Evolutionary conservation across 306 rosid species (phyloP), one percentile per base, ranked within the genome.

Genomic region (Inga oerstediana): DNA sequence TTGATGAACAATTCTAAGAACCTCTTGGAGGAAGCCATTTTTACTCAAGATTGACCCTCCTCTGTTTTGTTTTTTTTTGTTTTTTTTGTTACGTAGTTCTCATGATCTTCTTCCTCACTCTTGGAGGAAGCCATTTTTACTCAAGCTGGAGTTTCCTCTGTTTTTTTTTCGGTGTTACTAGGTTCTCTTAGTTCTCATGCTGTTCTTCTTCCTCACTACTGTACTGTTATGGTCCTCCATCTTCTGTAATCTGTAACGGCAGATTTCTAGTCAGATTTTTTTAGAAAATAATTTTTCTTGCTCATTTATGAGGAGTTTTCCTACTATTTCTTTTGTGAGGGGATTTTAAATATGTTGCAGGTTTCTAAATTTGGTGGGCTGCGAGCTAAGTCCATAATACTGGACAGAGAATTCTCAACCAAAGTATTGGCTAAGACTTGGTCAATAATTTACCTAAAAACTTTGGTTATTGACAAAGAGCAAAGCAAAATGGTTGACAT

Each of bases 1-100:
- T 87, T 95, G 86, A 95, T 95, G 98, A 78, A 81, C 37, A 72
- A 74, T 35, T 91, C 95, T 10, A 87, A 83, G 78, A n/a, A 82
- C 3, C 84, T 93, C 51, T 69, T 93, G 86, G 90, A 86, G 61
- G 92, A 91, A 66, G 90, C 92, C 75, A 85, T 93, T 78, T 74
- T 27, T 73, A 5, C 6, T 72, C 17, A 72, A 37, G 8, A 4
- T 39, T 69, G 12, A 39, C n/a, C 43, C 14, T 65, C n/a, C 43
- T 32, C 71, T 14, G 41, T 27, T n/a, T n/a, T 5, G 0, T 27
- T 8, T 3, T 54, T 14, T 45, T 2, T 45, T 3, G 2, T 10
- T 15, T 49, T 14, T 15, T 17, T 19, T 49, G 4, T 14, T 49
- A 49, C 54, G 15, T 49, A 14, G 14, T 49, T 49, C 56, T 49